These are phyloP conservation scores for Colletotrichum graminicola DNA, from an alignment of 2,329 filamentous ascomycete genomes.

Conservation along the genomic window DNA sequence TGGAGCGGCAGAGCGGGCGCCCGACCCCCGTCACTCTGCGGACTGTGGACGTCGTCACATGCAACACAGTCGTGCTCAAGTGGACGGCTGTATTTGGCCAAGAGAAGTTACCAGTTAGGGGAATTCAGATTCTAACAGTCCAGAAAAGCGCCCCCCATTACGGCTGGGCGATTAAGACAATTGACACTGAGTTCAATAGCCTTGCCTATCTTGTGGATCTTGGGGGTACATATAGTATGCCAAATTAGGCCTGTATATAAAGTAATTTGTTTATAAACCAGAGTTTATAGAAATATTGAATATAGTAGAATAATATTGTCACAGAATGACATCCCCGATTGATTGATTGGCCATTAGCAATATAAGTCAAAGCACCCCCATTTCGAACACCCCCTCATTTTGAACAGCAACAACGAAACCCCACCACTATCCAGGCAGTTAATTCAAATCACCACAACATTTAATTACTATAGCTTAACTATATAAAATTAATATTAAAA, in stretches of 20 bases:
- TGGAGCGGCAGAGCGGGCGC: conserved; percentile 7
- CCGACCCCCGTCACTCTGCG: conserved; percentile 8
- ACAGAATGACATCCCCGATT: no score
- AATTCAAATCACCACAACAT: neutral
- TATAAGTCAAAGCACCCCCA: neutral
- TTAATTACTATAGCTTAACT: neutral
- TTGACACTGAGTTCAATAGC: conserved; percentile 17
- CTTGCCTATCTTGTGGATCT: conserved; percentile 15
- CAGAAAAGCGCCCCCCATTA: neutral
- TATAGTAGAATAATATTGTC: no score
- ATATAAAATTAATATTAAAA: conserved; percentile 1
- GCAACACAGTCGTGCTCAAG: conserved; percentile 5
- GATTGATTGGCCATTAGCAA: no score
- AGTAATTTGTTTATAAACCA: no score
- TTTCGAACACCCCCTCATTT: neutral
- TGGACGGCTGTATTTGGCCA: conserved; percentile 11
- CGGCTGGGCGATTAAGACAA: neutral
- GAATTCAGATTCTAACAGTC: conserved; percentile 14
- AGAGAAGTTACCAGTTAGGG: conserved; percentile 4
- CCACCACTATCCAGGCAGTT: neutral
- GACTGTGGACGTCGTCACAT: conserved; percentile 5
- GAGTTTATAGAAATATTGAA: no score
- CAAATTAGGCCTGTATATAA: no score
- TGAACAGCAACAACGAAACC: neutral
- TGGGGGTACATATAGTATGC: no score